phyloP scores from a whole-genome alignment of 2,329 filamentous ascomycete species.

The Fusarium compactum region DNA sequence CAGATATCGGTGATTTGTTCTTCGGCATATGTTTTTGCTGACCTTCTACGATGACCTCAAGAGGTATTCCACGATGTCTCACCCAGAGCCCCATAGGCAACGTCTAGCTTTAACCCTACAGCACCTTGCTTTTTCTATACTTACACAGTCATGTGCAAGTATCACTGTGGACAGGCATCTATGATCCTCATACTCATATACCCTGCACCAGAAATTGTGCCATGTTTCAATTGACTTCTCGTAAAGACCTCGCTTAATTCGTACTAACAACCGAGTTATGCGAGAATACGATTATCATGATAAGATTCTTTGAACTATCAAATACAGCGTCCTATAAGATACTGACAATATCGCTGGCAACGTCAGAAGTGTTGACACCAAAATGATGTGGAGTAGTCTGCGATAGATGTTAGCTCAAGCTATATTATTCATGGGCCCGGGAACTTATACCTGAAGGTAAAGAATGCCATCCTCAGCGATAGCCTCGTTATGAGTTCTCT shows the following conservation, averaged over 20 bases:
- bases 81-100: background rate
- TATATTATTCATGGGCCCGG: background rate
- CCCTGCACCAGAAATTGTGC: background rate
- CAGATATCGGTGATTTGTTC: too few species aligned
- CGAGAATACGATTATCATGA: too few species aligned
- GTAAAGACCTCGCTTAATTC: too few species aligned
- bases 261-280: too few species aligned
- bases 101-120: background rate
- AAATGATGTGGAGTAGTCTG: constrained; percentile 53
- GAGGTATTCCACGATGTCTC: background rate
- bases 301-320: background rate
- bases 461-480: constrained; percentile 62
- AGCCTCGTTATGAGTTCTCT: constrained; percentile 59
- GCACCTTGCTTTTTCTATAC: background rate
- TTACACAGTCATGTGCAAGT: background rate
- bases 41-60: background rate
- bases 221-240: background rate
- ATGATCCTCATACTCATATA: background rate
- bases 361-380: constrained; percentile 53
- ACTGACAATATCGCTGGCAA: constrained; percentile 53
- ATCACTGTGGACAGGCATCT: background rate
- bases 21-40: background rate
- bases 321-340: constrained; percentile 45
- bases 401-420: constrained; percentile 7
- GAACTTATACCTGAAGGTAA: constrained; percentile 59